Percentiles rank a stretch among this genome's conserved stretches.
Conservation (phyloP, 176 grass and related monocot species). For the Canna indica region DNA sequence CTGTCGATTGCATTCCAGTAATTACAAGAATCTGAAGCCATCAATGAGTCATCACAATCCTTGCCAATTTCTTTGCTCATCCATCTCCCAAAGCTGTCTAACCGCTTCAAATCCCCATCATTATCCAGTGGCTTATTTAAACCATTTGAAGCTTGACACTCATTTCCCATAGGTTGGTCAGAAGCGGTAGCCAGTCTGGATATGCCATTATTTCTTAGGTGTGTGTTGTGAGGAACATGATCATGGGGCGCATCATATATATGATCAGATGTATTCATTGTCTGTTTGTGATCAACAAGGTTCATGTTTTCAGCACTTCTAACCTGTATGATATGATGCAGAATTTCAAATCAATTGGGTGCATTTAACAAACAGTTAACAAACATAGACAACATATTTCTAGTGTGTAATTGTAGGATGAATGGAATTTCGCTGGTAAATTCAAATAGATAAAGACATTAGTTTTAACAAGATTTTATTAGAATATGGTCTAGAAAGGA, state of each 20-base stretch:
- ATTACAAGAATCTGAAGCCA: slow-evolving; percentile 54
- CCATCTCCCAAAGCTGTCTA: slow-evolving; percentile 96
- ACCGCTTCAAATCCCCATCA: slow-evolving; percentile 49
- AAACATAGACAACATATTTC: not conserved
- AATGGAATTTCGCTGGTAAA: too few species aligned
- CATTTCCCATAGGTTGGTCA: slow-evolving; percentile 10
- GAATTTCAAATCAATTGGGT: not conserved
- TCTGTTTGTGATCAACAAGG: not conserved
- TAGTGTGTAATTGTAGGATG: too few species aligned
- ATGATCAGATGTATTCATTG: not conserved
- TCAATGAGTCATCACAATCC: slow-evolving; percentile 54
- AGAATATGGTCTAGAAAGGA: too few species aligned
- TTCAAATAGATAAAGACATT: too few species aligned
- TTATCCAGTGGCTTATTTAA: slow-evolving; percentile 8
- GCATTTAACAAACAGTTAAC: not conserved
- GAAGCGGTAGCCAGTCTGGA: not conserved
- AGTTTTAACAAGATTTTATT: too few species aligned
- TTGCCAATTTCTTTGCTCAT: slow-evolving; percentile 66
- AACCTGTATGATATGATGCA: slow-evolving; percentile 12
- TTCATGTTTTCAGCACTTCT: slow-evolving; percentile 1
- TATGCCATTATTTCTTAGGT: not conserved
- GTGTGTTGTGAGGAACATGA: not conserved
- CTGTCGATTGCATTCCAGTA: slow-evolving; percentile 67
- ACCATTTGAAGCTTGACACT: slow-evolving; percentile 1
- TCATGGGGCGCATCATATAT: not conserved